These are phyloP conservation scores for Paramecium tetraurelia DNA, from an alignment of 73 alveolate genomes.

Conservation along the genomic window DNA sequence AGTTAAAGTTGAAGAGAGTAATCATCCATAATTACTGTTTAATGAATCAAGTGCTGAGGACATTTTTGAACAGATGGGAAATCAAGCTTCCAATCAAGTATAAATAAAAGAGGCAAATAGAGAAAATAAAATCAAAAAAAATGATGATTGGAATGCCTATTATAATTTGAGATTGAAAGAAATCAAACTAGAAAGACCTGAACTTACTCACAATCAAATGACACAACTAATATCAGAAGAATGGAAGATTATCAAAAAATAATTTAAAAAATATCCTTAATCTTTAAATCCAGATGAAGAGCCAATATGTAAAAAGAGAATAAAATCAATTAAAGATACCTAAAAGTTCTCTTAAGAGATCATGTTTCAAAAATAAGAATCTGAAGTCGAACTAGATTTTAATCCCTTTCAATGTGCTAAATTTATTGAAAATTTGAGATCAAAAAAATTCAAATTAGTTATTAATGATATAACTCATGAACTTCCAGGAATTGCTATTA, in stretches of 20 bases:
- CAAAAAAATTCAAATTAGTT: neutral
- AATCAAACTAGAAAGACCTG: neutral
- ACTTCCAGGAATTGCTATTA: neutral
- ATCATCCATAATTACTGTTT: neutral
- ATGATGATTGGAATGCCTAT: neutral
- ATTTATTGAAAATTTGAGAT: neutral
- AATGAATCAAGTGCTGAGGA: conserved; percentile 16
- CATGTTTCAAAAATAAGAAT: neutral
- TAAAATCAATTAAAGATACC: neutral
- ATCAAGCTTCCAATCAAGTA: neutral
- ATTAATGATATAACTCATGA: neutral
- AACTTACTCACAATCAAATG: neutral
- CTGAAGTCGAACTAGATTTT: neutral
- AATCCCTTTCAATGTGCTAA: neutral
- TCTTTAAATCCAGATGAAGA: neutral
- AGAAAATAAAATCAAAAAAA: neutral
- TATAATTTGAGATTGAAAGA: neutral
- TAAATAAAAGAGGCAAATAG: neutral
- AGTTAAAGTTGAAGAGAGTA: neutral
- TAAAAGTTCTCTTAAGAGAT: neutral
- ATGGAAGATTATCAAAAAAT: neutral
- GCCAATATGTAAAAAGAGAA: neutral
- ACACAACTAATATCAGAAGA: neutral
- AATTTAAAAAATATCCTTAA: neutral
- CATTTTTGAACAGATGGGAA: neutral